phyloP scores from a whole-genome alignment of 331 rosid genomes.

The Malus hybrid region DNA sequence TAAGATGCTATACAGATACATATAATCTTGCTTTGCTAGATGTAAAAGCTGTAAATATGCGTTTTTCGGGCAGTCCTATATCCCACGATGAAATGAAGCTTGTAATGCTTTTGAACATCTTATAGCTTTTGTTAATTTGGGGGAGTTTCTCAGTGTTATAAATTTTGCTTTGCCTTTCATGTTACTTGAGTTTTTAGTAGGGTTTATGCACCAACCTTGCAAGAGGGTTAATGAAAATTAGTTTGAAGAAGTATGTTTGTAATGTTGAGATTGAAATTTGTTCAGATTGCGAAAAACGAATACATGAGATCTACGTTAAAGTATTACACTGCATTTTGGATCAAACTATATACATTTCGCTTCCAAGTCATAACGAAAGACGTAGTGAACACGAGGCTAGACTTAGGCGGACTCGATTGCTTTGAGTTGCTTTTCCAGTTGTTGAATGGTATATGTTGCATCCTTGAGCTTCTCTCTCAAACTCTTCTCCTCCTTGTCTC shows the following conservation, averaged over 20 bases:
- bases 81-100: neutral
- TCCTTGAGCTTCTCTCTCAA: too few relatives aligned
- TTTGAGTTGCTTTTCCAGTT: too few relatives aligned
- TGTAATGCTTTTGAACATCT: neutral
- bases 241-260: neutral
- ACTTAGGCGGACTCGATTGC: too few relatives aligned
- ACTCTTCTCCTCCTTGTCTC: too few relatives aligned
- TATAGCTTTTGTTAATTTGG: neutral
- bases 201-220: too few relatives aligned
- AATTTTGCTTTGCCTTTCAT: neutral
- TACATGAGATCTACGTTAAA: too few relatives aligned
- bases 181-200: neutral
- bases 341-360: too few relatives aligned
- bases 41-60: slow-evolving; percentile 8
- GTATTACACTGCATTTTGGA: too few relatives aligned
- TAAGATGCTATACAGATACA: slow-evolving; percentile 22
- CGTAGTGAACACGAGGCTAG: too few relatives aligned
- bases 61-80: neutral
- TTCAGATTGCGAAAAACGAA: too few relatives aligned
- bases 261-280: neutral
- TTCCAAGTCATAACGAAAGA: too few relatives aligned
- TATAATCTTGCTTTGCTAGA: neutral
- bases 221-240: neutral
- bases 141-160: neutral
- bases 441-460: too few relatives aligned